phyloP scores from a whole-genome alignment of 371 early-diverging fungal species.

The Smittium culicis region DNA sequence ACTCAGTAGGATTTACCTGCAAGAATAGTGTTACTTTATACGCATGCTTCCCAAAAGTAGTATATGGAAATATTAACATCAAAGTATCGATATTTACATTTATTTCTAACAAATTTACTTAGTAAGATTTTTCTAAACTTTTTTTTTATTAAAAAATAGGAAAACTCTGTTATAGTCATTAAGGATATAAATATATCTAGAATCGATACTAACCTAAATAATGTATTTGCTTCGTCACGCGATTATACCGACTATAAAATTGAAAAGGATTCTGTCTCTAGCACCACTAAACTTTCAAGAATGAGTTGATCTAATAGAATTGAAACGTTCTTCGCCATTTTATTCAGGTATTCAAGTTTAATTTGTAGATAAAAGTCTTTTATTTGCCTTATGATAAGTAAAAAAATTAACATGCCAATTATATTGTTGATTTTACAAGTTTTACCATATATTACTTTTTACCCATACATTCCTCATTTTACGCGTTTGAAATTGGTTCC shows the following conservation, averaged over 20 bases:
- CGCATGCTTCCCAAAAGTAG: not conserved
- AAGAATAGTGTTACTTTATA: not conserved
- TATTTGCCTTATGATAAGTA: no score
- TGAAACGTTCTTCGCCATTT: no score
- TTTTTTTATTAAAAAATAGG: not conserved
- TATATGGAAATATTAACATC: not conserved
- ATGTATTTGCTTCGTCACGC: not conserved
- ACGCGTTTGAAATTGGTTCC: no score
- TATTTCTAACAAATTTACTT: not conserved
- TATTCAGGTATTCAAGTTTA: no score
- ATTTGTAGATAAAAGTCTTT: no score
- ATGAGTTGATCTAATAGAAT: no score
- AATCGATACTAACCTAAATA: not conserved
- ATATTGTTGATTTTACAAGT: no score
- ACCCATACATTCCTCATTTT: no score
- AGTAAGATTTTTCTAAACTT: not conserved
- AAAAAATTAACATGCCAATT: no score
- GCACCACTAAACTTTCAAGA: no score
- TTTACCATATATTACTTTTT: no score
- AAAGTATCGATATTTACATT: not conserved
- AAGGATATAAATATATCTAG: not conserved
- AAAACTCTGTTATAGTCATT: not conserved
- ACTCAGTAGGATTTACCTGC: not conserved
- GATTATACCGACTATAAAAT: not conserved
- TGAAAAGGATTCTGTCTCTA: no score